Conservation (phyloP, 441 rosid species). For the Jatropha multifida region DNA sequence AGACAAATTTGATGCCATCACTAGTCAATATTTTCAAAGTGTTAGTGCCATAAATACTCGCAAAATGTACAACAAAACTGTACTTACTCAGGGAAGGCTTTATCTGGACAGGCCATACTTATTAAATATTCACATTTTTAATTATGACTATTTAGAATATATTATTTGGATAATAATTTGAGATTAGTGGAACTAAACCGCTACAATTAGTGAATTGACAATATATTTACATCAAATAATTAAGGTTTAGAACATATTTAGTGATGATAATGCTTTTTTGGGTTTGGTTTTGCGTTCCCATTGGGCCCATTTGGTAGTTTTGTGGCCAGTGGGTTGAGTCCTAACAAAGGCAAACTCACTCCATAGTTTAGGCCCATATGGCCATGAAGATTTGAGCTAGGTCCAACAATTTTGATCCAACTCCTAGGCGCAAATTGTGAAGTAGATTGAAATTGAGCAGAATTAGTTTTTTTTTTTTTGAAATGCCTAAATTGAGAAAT, state of each 20-base stretch:
- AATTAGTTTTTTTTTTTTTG: too few relatives aligned
- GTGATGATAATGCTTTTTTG: not conserved
- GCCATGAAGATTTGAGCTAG: too few relatives aligned
- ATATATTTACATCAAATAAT: not conserved
- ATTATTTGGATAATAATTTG: not conserved
- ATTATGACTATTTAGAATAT: not conserved
- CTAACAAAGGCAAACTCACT: too few relatives aligned
- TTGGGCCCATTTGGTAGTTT: not conserved
- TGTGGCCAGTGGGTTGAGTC: too few relatives aligned
- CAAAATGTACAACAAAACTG: too few relatives aligned
- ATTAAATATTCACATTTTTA: not conserved
- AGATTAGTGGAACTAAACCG: not conserved
- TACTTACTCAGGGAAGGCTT: not conserved
- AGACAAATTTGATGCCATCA: slow-evolving; percentile 3
- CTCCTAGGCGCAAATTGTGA: too few relatives aligned
- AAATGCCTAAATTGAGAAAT: too few relatives aligned
- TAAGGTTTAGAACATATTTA: not conserved
- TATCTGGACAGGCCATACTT: not conserved
- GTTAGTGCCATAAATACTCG: too few relatives aligned
- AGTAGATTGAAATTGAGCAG: too few relatives aligned
- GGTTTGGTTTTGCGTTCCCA: too few relatives aligned
- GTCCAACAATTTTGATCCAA: too few relatives aligned
- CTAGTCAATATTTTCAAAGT: not conserved
- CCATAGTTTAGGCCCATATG: too few relatives aligned
- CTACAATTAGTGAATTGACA: not conserved